Evolutionary conservation across 2,329 filamentous ascomycete genomes (phyloP).

Genomic region (Ceratocystis eucalypticola): DNA sequence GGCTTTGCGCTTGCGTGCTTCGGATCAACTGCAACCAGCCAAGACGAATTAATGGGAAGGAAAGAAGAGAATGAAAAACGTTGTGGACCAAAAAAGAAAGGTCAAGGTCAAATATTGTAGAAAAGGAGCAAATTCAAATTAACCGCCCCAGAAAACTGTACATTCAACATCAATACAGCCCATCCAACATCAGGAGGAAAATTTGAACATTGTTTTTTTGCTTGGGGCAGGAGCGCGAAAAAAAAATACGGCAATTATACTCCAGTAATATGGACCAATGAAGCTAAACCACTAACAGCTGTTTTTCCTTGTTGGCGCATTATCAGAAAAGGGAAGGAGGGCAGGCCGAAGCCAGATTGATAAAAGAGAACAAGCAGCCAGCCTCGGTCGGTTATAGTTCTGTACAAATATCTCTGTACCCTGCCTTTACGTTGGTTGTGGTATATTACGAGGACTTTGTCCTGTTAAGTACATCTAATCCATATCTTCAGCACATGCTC

Average conservation of each 20-base stretch:
- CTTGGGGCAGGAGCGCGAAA: slow-evolving; percentile 1
- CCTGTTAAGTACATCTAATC: too few species aligned
- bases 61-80: too few species aligned
- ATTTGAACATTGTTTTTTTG: slow-evolving; percentile 1
- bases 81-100: not conserved
- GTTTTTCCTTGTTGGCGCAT: not conserved
- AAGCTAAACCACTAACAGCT: slow-evolving; percentile 5
- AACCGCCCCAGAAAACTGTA: not conserved
- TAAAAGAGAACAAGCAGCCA: too few species aligned
- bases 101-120: not conserved
- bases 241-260: not conserved
- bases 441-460: too few species aligned
- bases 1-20: slow-evolving; percentile 6
- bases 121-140: slow-evolving; percentile 1
- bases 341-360: too few species aligned
- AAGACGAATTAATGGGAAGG: not conserved
- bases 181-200: not conserved
- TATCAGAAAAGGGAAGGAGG: not conserved
- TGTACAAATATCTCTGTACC: too few species aligned
- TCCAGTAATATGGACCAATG: slow-evolving; percentile 8
- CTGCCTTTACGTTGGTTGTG: too few species aligned
- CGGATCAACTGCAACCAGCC: not conserved
- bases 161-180: not conserved
- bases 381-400: too few species aligned
- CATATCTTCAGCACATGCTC: not conserved